A percentile compares a stretch with the other conserved stretches of the same genome.
Evolutionary conservation across 768 basidiomycete species (phyloP).

Genomic region (Cubamyces sp.): DNA sequence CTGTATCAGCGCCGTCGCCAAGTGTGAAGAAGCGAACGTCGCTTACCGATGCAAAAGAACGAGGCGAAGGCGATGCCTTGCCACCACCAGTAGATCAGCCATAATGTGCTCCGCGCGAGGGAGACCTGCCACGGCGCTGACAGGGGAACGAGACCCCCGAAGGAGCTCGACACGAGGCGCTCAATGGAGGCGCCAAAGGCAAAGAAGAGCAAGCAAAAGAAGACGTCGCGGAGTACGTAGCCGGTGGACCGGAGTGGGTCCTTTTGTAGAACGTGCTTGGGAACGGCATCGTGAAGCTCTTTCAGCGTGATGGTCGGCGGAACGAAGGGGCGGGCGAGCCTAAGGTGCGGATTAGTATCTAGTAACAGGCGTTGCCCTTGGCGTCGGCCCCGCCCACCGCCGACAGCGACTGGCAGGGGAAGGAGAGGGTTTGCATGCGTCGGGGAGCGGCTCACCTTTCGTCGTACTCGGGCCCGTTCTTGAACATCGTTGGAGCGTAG

Average conservation of each 20-base stretch:
- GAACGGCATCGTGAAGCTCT: constrained; percentile 58
- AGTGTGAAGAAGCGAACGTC: neutral
- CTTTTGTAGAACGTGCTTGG: constrained; percentile 54
- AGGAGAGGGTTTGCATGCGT: neutral
- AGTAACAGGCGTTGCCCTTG: neutral
- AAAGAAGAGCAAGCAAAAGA: constrained; percentile 47
- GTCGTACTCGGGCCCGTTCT: constrained; percentile 34
- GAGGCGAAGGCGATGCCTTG: constrained; percentile 56
- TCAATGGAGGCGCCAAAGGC: constrained; percentile 48
- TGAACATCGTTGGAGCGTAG: constrained; percentile 28
- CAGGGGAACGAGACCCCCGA: constrained; percentile 42
- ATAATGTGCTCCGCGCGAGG: constrained; percentile 41
- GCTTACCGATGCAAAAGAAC: constrained; percentile 55
- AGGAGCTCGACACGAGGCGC: constrained; percentile 42
- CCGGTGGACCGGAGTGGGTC: constrained; percentile 43
- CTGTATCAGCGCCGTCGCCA: neutral
- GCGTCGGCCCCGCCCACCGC: no score
- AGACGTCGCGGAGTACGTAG: constrained; percentile 51
- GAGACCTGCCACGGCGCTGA: constrained; percentile 37
- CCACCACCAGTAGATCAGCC: constrained; percentile 54
- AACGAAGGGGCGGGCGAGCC: constrained; percentile 48
- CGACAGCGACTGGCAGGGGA: neutral
- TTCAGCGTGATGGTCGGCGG: constrained; percentile 55
- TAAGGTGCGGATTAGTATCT: constrained; percentile 23
- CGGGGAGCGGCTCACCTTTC: constrained; percentile 25